Conservation (phyloP, 2,329 filamentous ascomycete genomes). For the Trichoderma breve region DNA sequence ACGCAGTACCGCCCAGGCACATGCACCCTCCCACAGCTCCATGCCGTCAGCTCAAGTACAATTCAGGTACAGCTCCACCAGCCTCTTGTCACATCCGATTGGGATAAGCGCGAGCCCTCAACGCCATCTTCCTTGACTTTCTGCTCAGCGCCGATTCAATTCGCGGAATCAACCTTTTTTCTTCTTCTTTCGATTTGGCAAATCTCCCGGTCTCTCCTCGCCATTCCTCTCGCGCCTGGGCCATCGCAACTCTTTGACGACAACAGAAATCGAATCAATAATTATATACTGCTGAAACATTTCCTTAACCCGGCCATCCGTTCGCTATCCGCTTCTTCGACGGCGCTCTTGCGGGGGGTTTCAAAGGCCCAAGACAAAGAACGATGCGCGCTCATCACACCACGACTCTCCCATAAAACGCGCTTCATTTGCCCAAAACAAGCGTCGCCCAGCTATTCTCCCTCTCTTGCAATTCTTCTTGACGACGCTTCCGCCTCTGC, state of each 20-base stretch:
- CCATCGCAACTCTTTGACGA: background rate
- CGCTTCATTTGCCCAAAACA: background rate
- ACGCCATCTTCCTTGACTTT: constrained; percentile 13
- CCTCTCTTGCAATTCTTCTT: background rate
- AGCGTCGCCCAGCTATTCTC: background rate
- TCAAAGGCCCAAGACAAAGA: background rate
- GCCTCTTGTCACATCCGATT: constrained; percentile 1
- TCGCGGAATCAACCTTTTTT: background rate
- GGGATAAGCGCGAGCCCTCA: constrained; percentile 13
- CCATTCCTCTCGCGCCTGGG: background rate
- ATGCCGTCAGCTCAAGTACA: background rate
- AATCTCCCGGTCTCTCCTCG: background rate
- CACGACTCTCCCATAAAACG: constrained; percentile 13
- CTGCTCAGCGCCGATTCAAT: constrained; percentile 4
- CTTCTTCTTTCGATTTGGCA: background rate
- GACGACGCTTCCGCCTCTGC: background rate
- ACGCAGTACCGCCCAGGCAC: background rate
- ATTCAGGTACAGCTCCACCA: constrained; percentile 17
- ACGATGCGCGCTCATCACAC: constrained; percentile 21
- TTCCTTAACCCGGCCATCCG: background rate
- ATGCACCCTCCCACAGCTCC: background rate
- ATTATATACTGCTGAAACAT: background rate
- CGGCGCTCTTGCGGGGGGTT: background rate
- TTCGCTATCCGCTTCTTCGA: background rate
- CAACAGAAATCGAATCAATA: background rate